Evolutionary conservation across 225 moss, liverwort and hornwort species (phyloP), one percentile per base, ranked within the genome.

Genomic region (Anthoceros angustus): DNA sequence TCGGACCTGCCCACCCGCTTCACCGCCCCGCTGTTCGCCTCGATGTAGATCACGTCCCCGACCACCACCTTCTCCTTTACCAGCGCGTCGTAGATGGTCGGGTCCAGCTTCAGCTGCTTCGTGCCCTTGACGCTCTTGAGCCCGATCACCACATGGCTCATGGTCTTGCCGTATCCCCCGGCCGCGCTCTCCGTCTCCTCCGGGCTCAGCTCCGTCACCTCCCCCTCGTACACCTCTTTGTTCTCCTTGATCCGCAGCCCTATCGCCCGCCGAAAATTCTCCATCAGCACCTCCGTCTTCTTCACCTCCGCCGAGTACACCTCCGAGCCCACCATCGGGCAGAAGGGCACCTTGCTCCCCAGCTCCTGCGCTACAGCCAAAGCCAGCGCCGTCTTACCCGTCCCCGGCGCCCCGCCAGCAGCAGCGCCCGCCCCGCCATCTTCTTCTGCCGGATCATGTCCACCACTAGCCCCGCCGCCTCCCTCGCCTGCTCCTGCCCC

Each of bases 371-470:
- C 86, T 72, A 95, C 88, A 41, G 90, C 94, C 46, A 95, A 74
- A 23, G 90, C 94, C 70, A 95, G 80, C 24, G 95, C 95, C 40
- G 95, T 95, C 78, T 95, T 95, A 24, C 95, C 95, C 42, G 95
- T 95, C 62, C 91, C 95, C 12, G 95, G 95, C 25, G 95, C 91
- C 60, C 91, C 0, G 91, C 95, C 9, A 95, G 85, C 16, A 95
- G 77, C 12, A 95, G 84, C 7, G 91, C 91, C 55, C 95, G 86
- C 65, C 95, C 91, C 12, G 91, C 95, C 95, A 95, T 95, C 77
- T 95, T 95, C 82, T 91, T 95, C 76, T 91, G 90, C 55, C 91
- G 86, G 65, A 95, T 95, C 91, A 95, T 95, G 70, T 95, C 95
- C 70, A 95, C 91, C 0, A 91, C 88, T 60, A 95, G 70, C 16